Evolutionary conservation across 1,284 basidiomycete species (phyloP).

Genomic region (Sporisorium iseilematis-ciliati): DNA sequence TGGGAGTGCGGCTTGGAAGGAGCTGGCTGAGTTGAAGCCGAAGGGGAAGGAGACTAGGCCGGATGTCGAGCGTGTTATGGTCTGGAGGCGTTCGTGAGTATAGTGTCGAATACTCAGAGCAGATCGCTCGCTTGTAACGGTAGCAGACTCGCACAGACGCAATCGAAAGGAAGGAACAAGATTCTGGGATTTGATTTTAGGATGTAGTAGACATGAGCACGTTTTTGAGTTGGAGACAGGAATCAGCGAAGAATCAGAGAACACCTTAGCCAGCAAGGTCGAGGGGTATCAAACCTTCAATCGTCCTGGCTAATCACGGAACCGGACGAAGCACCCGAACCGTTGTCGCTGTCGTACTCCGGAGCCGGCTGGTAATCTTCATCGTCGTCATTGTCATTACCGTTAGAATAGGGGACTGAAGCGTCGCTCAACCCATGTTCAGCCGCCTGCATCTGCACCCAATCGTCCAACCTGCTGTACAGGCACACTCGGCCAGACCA

Average conservation of each 20-base stretch:
- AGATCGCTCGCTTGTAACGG: not conserved
- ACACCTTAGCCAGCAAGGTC: not conserved
- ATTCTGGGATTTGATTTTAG: no score
- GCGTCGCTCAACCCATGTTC: not conserved
- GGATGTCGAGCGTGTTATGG: constrained; percentile 51
- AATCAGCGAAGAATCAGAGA: not conserved
- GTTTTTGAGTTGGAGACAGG: no score
- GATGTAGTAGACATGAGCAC: no score
- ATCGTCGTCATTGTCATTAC: not conserved
- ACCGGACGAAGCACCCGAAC: not conserved
- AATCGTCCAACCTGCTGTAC: constrained; percentile 7
- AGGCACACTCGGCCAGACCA: not conserved
- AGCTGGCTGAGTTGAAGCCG: constrained; percentile 42
- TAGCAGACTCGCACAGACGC: not conserved
- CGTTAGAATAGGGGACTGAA: not conserved
- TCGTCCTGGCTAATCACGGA: not conserved
- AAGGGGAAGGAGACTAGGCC: constrained; percentile 37
- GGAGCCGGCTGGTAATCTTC: not conserved
- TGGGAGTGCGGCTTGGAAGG: constrained; percentile 35
- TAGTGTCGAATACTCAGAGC: not conserved
- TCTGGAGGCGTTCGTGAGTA: constrained; percentile 46
- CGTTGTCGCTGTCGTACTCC: not conserved
- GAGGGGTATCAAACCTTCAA: not conserved
- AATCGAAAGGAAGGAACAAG: not conserved
- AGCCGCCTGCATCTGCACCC: not conserved